Base-by-base conservation (phyloP, 257 asterid genomes). In the Fraxinus quadrangulata region DNA sequence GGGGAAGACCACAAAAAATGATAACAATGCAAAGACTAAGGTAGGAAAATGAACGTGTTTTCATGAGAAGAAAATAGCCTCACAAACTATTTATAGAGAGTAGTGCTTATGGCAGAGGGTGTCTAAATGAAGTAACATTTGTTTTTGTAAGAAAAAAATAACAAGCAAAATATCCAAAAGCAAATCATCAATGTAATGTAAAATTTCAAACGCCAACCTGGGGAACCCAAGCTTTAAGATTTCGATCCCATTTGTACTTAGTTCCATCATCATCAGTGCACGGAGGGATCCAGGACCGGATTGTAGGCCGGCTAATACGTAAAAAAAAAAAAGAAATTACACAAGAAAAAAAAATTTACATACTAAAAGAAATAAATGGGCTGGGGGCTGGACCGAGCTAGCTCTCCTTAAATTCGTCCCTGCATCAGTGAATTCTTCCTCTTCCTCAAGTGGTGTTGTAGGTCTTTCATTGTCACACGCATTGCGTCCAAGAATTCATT, bases 371-470 rank as follows among this genome's bases (percentile, higher is more conserved):
- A 26, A 26, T 26, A 26, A 26, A 26, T 26, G 28, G 28, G 28
- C 28, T 26, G 28, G 28, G 28, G 28, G 28, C 28, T 26, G 28
- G 28, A 26, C 28, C 28, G 28, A 26, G 28, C 28, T 26, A 26
- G 28, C 28, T 26, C 28, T 26, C 28, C 28, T 26, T 26, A 26
- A 26, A 26, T 26, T 26, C 28, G 28, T 26, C 28, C 28, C 28
- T 26, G 28, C 28, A 26, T 26, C 28, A 56, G 90, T 88, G 75
- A 96, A 96, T 81, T 96, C 99, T 56, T 88, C 92, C 83, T 92
- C 99, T 17, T 97, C 99, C 76, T 92, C 98, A 19, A 97, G 97
- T 70, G 98, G 98, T 13, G 97, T 93, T 71, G 90, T 81, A 76
- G 98, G 99, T 87, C 92, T 89, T 80, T 93, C 97, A 8, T 71